Percentiles rank a stretch among this genome's conserved stretches.
Evolutionary conservation across 1,284 basidiomycete genomes (phyloP).

Genomic region (Tremellales sp.): DNA sequence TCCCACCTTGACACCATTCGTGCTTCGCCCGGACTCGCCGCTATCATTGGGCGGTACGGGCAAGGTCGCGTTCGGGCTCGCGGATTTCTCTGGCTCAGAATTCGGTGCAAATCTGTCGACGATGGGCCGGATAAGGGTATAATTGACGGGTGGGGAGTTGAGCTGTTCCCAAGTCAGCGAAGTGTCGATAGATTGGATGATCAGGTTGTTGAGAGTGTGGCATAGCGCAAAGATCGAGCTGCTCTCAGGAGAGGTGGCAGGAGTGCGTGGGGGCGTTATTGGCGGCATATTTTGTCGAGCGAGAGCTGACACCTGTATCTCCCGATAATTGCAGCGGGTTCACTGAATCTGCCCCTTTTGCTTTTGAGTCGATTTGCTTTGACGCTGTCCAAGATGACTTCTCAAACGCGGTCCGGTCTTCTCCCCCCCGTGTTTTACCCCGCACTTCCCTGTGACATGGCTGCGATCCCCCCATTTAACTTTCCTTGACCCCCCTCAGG

Average conservation of each 20-base stretch:
- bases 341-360: no score
- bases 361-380: no score
- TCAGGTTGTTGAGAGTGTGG: constrained; percentile 37
- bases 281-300: not conserved
- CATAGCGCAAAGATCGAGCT: constrained; percentile 42
- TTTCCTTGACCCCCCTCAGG: no score
- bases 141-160: constrained; percentile 77
- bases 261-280: no score
- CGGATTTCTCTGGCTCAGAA: constrained; percentile 58
- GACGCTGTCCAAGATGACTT: no score
- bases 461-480: no score
- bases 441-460: no score
- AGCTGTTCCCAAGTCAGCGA: constrained; percentile 79
- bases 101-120: constrained; percentile 68
- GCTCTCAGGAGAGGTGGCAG: no score
- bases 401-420: no score
- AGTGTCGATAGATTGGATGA: constrained; percentile 56
- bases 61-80: not conserved
- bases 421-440: no score
- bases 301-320: not conserved
- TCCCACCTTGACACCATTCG: constrained; percentile 1
- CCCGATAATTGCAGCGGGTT: no score
- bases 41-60: constrained; percentile 7
- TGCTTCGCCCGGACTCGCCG: constrained; percentile 14
- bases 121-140: constrained; percentile 72